Evolutionary conservation across 73 alveolate species (phyloP), one percentile per base, ranked within the genome.

Genomic region (Uronychia binucleata): DNA sequence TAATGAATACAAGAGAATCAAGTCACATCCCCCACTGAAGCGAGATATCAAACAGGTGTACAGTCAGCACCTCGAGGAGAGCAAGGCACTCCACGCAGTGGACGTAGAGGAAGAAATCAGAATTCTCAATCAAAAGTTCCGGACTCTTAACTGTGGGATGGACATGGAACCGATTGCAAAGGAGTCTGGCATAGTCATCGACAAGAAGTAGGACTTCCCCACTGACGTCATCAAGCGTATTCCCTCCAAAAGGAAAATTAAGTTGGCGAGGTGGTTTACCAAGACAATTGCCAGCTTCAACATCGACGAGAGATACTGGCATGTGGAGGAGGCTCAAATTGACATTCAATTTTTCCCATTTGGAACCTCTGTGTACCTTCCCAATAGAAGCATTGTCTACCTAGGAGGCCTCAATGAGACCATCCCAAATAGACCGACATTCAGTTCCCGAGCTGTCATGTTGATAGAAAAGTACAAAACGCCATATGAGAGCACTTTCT

Each of bases 381-480:
- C 95, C 0, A 85, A 90, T 59, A 58, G 77, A 34, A 86, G 79
- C 31, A 90, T 90, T 80, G 78, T 90, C 27, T 88, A 79, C 26
- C 60, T 90, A 28, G 95, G 95, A 46, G 95, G 95, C 13, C 77
- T 90, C 11, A 89, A 90, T 76, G 95, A 90, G 34, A 78, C 74
- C 26, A 80, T 85, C 26, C 90, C 92, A 26, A 85, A 85, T 58
- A 85, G 83, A 46, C 95, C 95, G 13, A 85, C 93, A 0, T 90
- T 90, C 35, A 58, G 88, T 19, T 85, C 89, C 0, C 0, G 46
- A 79, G 78, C 80, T 26, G 31, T 79, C 13, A 57, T 85, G 28
- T 27, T 90, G 14, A 33, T 84, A 26, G 95, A 90, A 80, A 84
- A 75, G 26, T 88, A 91, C 0, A 5, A 82, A n/a, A 90, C 84